Evolutionary conservation across 805 yeast genomes (phyloP).

Genomic region (Lachancea fermentati): DNA sequence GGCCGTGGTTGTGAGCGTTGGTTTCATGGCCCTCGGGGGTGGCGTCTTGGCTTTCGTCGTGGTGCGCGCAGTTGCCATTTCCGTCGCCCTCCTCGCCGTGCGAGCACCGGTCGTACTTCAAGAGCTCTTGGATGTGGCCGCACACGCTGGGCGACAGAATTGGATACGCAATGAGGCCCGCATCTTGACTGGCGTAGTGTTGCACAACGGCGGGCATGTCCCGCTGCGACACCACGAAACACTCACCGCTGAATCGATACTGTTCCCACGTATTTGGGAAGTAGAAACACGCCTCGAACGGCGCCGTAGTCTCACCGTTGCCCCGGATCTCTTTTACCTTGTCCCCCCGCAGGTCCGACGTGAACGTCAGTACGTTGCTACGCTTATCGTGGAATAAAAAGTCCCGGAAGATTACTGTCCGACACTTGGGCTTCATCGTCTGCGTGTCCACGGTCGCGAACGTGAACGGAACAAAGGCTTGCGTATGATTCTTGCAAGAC

Average conservation of each 20-base stretch:
- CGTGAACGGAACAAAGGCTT: constrained; percentile 56
- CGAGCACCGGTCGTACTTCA: constrained; percentile 11
- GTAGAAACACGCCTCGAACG: constrained; percentile 73
- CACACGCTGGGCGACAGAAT: constrained; percentile 27
- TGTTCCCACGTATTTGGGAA: constrained; percentile 59
- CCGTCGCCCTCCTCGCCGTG: not conserved
- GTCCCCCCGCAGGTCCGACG: constrained; percentile 65
- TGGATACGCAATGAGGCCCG: constrained; percentile 21
- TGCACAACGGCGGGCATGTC: constrained; percentile 7
- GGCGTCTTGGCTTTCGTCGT: not conserved
- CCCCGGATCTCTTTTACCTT: constrained; percentile 49
- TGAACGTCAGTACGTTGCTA: constrained; percentile 61
- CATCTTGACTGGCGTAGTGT: constrained; percentile 2
- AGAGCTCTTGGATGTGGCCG: constrained; percentile 18
- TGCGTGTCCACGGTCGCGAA: constrained; percentile 61
- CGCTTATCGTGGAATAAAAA: constrained; percentile 65
- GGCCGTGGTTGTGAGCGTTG: constrained; percentile 4
- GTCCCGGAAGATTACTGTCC: constrained; percentile 70
- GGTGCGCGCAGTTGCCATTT: not conserved
- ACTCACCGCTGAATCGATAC: constrained; percentile 65
- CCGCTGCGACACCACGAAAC: constrained; percentile 39
- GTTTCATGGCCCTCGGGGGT: not conserved
- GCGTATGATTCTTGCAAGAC: constrained; percentile 44
- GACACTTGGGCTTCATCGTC: constrained; percentile 47
- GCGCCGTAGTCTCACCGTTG: constrained; percentile 34